phyloP scores from a whole-genome alignment of 2,329 filamentous ascomycete genomes.

The Fusarium oligoseptatum region DNA sequence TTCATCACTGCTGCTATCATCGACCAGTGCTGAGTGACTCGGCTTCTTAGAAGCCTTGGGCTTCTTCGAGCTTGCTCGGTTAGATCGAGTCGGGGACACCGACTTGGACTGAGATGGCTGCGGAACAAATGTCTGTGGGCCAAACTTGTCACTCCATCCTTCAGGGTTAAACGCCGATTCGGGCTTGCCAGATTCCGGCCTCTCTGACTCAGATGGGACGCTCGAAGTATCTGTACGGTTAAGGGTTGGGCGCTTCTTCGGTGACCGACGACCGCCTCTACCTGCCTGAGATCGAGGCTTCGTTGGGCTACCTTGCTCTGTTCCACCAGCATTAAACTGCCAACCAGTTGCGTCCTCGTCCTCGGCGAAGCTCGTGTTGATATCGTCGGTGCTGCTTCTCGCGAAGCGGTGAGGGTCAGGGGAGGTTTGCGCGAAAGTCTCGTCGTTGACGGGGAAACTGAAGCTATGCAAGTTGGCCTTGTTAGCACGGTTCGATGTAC shows the following conservation, averaged over 20 bases:
- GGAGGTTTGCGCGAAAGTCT: conserved; percentile 54
- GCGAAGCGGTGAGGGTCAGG: conserved; percentile 58
- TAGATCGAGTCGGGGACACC: conserved; percentile 59
- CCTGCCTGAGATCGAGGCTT: conserved; percentile 54
- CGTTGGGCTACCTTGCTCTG: conserved; percentile 46
- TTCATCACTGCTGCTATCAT: conserved; percentile 62
- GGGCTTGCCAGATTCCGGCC: conserved; percentile 44
- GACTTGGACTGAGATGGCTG: conserved; percentile 55
- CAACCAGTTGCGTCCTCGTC: conserved; percentile 60
- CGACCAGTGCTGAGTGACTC: conserved; percentile 61
- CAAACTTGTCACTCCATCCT: conserved; percentile 68
- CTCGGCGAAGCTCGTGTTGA: conserved; percentile 71
- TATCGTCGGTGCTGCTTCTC: conserved; percentile 69
- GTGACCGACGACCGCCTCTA: conserved; percentile 58
- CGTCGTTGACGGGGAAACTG: conserved; percentile 60
- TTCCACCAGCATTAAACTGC: conserved; percentile 66
- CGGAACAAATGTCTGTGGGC: conserved; percentile 67
- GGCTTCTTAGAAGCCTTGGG: conserved; percentile 68
- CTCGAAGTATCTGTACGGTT: conserved; percentile 41
- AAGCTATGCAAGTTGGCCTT: conserved; percentile 60
- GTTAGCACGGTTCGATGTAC: conserved; percentile 49
- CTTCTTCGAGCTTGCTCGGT: conserved; percentile 67
- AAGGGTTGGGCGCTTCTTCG: conserved; percentile 48
- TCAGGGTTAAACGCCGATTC: conserved; percentile 62
- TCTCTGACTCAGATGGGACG: conserved; percentile 37